These are phyloP conservation scores for Kwoniella sp. DNA, from an alignment of 768 basidiomycete genomes.

Conservation along the genomic window DNA sequence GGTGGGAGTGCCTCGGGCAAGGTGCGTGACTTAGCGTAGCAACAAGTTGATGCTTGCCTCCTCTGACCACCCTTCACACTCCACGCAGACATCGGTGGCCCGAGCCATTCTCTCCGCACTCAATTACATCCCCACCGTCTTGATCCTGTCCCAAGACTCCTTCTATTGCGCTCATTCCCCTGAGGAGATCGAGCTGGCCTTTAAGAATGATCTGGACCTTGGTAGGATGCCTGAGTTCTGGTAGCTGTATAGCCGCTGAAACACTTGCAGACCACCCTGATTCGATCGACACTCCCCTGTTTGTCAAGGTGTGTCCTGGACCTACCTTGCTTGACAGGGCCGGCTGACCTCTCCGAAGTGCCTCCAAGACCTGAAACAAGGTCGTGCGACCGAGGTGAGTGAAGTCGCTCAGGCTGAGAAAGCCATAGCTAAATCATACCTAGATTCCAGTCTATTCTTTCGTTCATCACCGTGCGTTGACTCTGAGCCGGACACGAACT, in stretches of 20 bases:
- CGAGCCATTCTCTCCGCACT: slow-evolving; percentile 50
- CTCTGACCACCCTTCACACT: not conserved
- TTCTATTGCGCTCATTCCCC: slow-evolving; percentile 80
- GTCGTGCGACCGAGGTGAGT: slow-evolving; percentile 57
- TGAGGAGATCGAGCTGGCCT: slow-evolving; percentile 78
- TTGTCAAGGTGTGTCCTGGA: slow-evolving; percentile 61
- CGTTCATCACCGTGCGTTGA: slow-evolving; percentile 76
- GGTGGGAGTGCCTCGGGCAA: slow-evolving; percentile 53
- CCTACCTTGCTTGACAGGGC: no score
- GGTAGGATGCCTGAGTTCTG: slow-evolving; percentile 10
- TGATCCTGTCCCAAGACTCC: slow-evolving; percentile 82
- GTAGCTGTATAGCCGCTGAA: not conserved
- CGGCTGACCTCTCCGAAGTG: no score
- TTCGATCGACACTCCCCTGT: slow-evolving; percentile 84
- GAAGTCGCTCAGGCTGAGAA: not conserved
- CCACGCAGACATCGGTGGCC: slow-evolving; percentile 47
- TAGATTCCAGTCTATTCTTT: slow-evolving; percentile 97
- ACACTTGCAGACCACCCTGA: slow-evolving; percentile 68
- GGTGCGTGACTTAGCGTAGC: slow-evolving; percentile 25
- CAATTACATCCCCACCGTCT: slow-evolving; percentile 56
- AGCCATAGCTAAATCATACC: no score
- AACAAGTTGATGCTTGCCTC: not conserved
- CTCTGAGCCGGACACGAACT: slow-evolving; percentile 51
- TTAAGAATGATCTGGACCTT: slow-evolving; percentile 58
- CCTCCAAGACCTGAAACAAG: slow-evolving; percentile 74